Conservation (phyloP, 1,139 yeast species). For the Protomyces pachydermus region DNA sequence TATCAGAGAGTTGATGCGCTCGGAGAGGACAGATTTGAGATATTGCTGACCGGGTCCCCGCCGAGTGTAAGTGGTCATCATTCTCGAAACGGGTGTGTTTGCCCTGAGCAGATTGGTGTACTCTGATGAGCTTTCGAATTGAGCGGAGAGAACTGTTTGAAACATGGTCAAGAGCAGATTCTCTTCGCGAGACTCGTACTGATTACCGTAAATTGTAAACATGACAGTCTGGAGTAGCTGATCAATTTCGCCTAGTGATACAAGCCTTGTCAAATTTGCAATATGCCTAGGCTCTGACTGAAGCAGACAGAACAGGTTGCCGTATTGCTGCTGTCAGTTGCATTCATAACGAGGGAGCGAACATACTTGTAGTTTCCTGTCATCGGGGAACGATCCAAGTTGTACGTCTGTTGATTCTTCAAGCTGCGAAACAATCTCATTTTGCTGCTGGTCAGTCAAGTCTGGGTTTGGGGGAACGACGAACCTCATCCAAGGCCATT, state of each 20-base stretch:
- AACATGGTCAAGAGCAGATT: conserved; percentile 43
- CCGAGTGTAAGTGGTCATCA: conserved; percentile 46
- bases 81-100: conserved; percentile 44
- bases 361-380: conserved; percentile 30
- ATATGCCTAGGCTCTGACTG: conserved; percentile 44
- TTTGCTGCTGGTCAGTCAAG: conserved; percentile 32
- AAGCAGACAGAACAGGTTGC: conserved; percentile 42
- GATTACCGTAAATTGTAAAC: conserved; percentile 46
- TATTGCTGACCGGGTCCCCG: conserved; percentile 46
- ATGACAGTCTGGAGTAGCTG: conserved; percentile 44
- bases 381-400: conserved; percentile 33
- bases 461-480: neutral
- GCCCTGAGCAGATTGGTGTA: conserved; percentile 42
- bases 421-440: conserved; percentile 41
- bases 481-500: conserved; percentile 41
- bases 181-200: conserved; percentile 45
- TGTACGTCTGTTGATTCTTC: conserved; percentile 33
- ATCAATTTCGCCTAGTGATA: conserved; percentile 44
- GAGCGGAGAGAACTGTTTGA: conserved; percentile 42
- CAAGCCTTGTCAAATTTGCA: conserved; percentile 41
- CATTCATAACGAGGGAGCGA: neutral
- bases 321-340: conserved; percentile 36
- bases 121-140: conserved; percentile 42
- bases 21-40: conserved; percentile 40
- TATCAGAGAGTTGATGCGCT: conserved; percentile 38